Conservation (phyloP, 371 early-diverging fungal species). For the Mucor lusitanicus region DNA sequence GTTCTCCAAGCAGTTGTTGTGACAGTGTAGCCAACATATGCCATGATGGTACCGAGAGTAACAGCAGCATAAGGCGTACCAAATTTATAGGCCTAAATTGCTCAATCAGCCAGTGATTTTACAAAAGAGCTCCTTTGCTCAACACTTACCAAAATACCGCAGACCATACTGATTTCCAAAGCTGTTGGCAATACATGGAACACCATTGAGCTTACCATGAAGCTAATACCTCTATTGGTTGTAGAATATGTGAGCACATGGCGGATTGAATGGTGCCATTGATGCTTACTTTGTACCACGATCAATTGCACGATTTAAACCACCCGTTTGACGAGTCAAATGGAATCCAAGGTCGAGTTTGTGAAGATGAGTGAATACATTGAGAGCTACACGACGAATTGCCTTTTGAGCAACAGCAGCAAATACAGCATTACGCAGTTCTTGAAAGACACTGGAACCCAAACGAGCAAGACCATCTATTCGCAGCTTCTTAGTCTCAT, state of each 20-base stretch:
- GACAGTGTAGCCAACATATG: constrained; percentile 90
- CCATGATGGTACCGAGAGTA: constrained; percentile 81
- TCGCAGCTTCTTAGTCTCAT: not conserved
- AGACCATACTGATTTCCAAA: constrained; percentile 94
- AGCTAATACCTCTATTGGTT: constrained; percentile 81
- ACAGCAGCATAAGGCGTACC: constrained; percentile 85
- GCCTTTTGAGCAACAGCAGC: constrained; percentile 94
- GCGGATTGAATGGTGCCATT: not conserved
- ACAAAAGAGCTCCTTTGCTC: not conserved
- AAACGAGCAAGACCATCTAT: constrained; percentile 88
- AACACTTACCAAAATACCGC: constrained; percentile 76
- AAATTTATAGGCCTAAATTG: constrained; percentile 70
- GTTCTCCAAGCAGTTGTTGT: constrained; percentile 85
- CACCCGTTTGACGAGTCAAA: constrained; percentile 91
- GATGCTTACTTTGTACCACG: constrained; percentile 87
- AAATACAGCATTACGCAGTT: constrained; percentile 93
- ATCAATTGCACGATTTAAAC: constrained; percentile 93
- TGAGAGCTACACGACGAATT: constrained; percentile 83
- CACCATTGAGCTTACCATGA: constrained; percentile 88
- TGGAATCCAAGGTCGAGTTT: constrained; percentile 88
- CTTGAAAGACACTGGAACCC: constrained; percentile 82
- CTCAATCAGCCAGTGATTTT: not conserved
- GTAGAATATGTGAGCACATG: not conserved
- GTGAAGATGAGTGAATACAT: constrained; percentile 88
- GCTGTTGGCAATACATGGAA: constrained; percentile 93